Percentiles rank a stretch among this genome's conserved stretches.
Evolutionary conservation across 116 monocot genomes (phyloP).

Genomic region (Papilionanthe hybrid): DNA sequence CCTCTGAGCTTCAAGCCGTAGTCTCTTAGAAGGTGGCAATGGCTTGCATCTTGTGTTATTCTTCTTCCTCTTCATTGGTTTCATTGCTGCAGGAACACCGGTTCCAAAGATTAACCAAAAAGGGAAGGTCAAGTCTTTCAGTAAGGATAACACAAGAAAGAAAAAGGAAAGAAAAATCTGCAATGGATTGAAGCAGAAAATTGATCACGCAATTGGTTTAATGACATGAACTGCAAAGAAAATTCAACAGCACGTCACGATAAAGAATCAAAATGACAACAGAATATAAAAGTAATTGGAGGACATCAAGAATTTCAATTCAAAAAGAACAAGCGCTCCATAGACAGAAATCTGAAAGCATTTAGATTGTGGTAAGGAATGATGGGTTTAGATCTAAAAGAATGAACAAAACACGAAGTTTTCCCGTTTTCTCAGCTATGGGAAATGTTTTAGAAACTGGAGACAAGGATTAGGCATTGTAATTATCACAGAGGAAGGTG

Average conservation of each 20-base stretch:
- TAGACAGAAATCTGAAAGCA: not conserved
- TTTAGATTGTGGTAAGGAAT: not conserved
- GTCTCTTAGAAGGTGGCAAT: constrained; percentile 88
- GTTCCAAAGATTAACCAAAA: not conserved
- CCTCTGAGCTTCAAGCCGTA: constrained; percentile 86
- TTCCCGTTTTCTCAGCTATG: not conserved
- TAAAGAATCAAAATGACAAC: not conserved
- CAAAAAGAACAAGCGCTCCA: not conserved
- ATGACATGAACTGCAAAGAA: not conserved
- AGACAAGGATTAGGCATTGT: not conserved
- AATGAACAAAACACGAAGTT: not conserved
- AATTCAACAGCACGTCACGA: not conserved
- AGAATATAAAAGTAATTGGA: not conserved
- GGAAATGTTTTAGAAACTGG: not conserved
- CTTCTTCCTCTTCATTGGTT: constrained; percentile 53
- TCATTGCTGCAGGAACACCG: constrained; percentile 21
- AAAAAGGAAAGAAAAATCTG: not conserved
- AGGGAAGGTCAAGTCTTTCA: not conserved
- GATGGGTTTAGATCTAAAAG: not conserved
- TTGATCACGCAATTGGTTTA: not conserved
- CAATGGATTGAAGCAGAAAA: not conserved
- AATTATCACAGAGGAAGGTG: not conserved
- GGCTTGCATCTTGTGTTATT: constrained; percentile 37
- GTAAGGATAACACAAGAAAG: not conserved
- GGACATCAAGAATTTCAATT: not conserved